Evolutionary conservation across 345 rosid genomes (phyloP).

Genomic region (Euphorbia peplus): DNA sequence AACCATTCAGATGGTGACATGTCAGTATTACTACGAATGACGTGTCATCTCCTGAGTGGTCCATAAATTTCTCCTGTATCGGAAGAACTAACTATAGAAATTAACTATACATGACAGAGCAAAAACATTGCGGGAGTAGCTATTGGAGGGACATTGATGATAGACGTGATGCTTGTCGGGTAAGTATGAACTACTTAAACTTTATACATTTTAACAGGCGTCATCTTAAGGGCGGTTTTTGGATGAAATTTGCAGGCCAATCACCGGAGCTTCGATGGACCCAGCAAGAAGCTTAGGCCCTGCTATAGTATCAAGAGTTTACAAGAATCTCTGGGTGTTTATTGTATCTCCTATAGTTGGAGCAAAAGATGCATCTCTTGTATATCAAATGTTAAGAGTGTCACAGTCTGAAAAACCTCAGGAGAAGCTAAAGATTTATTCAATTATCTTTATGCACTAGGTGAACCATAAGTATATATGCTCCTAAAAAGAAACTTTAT

Average conservation of each 20-base stretch:
- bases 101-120: constrained; percentile 22
- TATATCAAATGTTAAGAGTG: constrained; percentile 31
- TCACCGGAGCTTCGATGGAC: constrained; percentile 59
- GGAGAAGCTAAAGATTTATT: constrained; percentile 12
- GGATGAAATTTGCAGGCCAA: constrained; percentile 35
- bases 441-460: constrained; percentile 24
- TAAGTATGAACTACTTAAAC: constrained; percentile 11
- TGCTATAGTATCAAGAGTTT: constrained; percentile 37
- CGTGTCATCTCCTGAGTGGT: too few relatives aligned
- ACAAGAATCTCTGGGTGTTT: constrained; percentile 45
- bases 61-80: too few relatives aligned
- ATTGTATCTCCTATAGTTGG: constrained; percentile 41
- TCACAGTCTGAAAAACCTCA: constrained; percentile 28
- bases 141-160: constrained; percentile 34
- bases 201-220: neutral
- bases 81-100: too few relatives aligned
- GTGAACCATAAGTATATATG: constrained; percentile 38
- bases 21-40: too few relatives aligned
- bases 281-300: constrained; percentile 58
- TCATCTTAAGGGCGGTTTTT: neutral
- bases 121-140: constrained; percentile 36
- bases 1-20: too few relatives aligned
- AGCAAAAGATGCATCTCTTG: constrained; percentile 34
- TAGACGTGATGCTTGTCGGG: constrained; percentile 46
- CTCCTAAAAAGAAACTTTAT: too few relatives aligned